Percentiles rank a stretch among this genome's conserved stretches.
These are phyloP conservation scores for Calonectria henricotiae DNA, from an alignment of 2,329 filamentous ascomycete genomes.

Conservation along the genomic window DNA sequence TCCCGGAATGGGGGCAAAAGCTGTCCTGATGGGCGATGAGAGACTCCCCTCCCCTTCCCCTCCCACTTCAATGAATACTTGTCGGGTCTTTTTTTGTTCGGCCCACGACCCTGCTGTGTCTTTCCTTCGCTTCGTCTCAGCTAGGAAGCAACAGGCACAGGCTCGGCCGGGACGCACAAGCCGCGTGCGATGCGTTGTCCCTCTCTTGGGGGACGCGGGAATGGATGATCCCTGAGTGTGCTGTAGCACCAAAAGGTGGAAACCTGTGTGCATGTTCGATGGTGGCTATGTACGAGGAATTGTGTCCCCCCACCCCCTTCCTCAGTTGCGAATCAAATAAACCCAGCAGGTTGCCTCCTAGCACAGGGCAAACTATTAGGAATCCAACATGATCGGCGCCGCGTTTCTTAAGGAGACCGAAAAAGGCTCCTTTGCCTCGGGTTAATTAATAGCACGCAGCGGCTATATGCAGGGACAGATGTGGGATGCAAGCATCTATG, in stretches of 20 bases:
- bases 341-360: background rate
- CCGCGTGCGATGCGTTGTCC: slow-evolving; percentile 12
- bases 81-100: slow-evolving; percentile 23
- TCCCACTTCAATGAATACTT: background rate
- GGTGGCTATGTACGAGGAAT: background rate
- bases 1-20: background rate
- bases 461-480: slow-evolving; percentile 7
- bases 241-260: slow-evolving; percentile 6
- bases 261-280: slow-evolving; percentile 1
- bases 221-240: slow-evolving; percentile 15
- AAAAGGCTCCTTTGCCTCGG: background rate
- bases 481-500: background rate
- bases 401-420: background rate
- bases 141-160: slow-evolving; percentile 7
- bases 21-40: background rate
- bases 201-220: background rate
- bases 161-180: slow-evolving; percentile 7
- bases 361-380: background rate
- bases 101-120: slow-evolving; percentile 10
- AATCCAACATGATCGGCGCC: slow-evolving; percentile 6
- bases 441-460: slow-evolving; percentile 12
- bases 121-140: slow-evolving; percentile 16
- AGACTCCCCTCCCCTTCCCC: background rate
- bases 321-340: slow-evolving; percentile 16
- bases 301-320: background rate